These are phyloP conservation scores for Schwanniomyces sp. DNA, from an alignment of 805 yeast genomes.

Conservation along the genomic window DNA sequence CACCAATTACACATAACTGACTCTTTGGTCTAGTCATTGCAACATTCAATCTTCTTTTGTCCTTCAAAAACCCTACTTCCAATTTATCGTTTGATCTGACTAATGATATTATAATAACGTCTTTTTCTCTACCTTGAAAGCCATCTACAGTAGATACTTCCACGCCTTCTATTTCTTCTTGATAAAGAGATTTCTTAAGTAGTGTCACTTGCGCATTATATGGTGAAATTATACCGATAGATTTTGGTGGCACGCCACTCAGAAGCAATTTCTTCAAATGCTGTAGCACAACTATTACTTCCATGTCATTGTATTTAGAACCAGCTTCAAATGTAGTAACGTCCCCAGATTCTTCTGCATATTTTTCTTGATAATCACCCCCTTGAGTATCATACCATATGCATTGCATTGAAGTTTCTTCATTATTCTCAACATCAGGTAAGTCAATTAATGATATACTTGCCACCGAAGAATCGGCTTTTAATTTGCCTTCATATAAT, in stretches of 20 bases:
- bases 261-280: constrained; percentile 55
- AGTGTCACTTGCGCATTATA: constrained; percentile 82
- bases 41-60: constrained; percentile 80
- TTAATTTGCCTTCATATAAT: constrained; percentile 62
- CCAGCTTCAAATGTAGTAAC: constrained; percentile 25
- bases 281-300: constrained; percentile 56
- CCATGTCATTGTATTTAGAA: constrained; percentile 79
- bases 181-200: constrained; percentile 47
- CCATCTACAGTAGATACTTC: constrained; percentile 94
- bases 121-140: constrained; percentile 95
- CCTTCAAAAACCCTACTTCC: constrained; percentile 81
- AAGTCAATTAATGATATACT: constrained; percentile 55
- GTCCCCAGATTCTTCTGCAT: constrained; percentile 29
- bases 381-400: constrained; percentile 95
- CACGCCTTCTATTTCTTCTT: constrained; percentile 32
- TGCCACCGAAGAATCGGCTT: constrained; percentile 62
- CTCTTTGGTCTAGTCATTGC: constrained; percentile 90
- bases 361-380: constrained; percentile 69
- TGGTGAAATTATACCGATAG: constrained; percentile 87
- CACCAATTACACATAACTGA: constrained; percentile 85
- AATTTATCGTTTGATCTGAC: constrained; percentile 74
- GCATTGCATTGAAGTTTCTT: constrained; percentile 53
- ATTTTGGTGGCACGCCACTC: constrained; percentile 51
- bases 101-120: constrained; percentile 73
- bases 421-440: constrained; percentile 42